Conservation (phyloP, 352 stramenopile species). For the Pythium aquatile region DNA sequence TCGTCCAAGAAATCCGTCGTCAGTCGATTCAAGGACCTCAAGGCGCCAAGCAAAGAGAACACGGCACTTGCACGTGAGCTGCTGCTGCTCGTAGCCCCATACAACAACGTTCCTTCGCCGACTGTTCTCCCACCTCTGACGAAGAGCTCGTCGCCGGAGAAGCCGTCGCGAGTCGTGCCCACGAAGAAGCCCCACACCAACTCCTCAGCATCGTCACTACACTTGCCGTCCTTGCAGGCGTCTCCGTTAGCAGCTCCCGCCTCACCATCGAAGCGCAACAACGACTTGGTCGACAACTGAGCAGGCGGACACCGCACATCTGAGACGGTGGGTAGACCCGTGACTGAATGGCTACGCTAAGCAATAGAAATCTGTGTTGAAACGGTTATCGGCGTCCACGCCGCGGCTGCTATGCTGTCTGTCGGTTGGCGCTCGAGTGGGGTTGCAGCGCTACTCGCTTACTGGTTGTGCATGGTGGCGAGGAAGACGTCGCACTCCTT, state of each 20-base stretch:
- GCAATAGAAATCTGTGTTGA: conserved; percentile 9
- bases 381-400: background rate
- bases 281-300: background rate
- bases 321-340: background rate
- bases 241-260: background rate
- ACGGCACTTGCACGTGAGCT: conserved; percentile 50
- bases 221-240: background rate
- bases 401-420: background rate
- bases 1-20: background rate
- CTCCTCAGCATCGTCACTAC: background rate
- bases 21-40: conserved; percentile 7
- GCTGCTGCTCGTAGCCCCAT: conserved; percentile 55
- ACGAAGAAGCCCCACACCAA: background rate
- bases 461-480: conserved; percentile 84
- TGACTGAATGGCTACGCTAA: background rate
- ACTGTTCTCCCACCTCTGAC: background rate
- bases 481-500: conserved; percentile 78
- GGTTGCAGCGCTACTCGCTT: conserved; percentile 16
- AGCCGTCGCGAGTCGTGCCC: background rate
- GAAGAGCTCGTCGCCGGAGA: background rate
- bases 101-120: conserved; percentile 29
- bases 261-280: background rate
- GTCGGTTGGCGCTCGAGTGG: background rate
- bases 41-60: conserved; percentile 38
- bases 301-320: background rate